phyloP scores from a whole-genome alignment of 2,329 filamentous ascomycete species.

The Paecilomyces niveus region DNA sequence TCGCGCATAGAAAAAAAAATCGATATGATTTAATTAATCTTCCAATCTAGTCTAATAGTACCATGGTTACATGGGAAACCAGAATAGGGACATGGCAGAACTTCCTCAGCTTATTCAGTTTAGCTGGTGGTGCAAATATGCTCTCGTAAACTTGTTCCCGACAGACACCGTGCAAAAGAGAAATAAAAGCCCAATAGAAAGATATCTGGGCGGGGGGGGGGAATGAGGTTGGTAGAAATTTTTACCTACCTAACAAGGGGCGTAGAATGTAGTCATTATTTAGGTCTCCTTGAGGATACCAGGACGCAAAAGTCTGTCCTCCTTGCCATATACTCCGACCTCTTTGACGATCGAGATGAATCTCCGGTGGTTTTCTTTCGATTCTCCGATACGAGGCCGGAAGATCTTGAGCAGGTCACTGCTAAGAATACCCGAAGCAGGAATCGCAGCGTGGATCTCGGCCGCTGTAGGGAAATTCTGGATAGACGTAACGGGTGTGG shows the following conservation, averaged over 20 bases:
- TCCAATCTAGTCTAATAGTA: neutral
- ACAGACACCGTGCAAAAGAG: neutral
- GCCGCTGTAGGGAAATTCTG: slow-evolving; percentile 37
- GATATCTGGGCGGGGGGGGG: neutral
- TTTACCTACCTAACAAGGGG: neutral
- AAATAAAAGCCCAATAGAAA: neutral
- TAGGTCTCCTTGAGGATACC: slow-evolving; percentile 25
- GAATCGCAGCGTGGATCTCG: slow-evolving; percentile 42
- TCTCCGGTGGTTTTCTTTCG: slow-evolving; percentile 32
- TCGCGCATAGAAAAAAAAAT: neutral
- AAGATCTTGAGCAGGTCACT: slow-evolving; percentile 38
- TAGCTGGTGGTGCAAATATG: neutral
- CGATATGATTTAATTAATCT: neutral
- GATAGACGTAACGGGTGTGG: slow-evolving; percentile 20
- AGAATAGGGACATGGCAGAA: neutral
- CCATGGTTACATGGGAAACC: neutral
- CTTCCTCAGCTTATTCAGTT: neutral
- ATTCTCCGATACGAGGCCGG: slow-evolving; percentile 34
- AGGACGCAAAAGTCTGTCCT: slow-evolving; percentile 34
- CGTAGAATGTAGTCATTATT: neutral
- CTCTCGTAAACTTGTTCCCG: neutral
- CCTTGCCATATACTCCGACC: slow-evolving; percentile 36
- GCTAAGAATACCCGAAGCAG: slow-evolving; percentile 37
- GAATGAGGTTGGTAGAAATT: neutral
- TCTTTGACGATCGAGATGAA: slow-evolving; percentile 41